Evolutionary conservation across 1,284 basidiomycete genomes (phyloP).

Genomic region (Ustilago hordei): DNA sequence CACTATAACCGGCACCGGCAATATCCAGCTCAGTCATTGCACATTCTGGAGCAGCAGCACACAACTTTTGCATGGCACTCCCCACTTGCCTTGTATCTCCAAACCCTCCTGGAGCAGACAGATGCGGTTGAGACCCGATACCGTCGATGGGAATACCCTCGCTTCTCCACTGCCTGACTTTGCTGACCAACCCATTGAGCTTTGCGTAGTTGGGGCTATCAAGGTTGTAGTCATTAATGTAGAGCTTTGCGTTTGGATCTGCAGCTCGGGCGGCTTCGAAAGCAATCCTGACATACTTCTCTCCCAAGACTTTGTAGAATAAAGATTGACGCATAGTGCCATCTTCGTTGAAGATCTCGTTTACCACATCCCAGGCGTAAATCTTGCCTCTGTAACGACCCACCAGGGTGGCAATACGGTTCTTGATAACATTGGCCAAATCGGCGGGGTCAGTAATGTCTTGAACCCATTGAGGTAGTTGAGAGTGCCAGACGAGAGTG

Average conservation of each 20-base stretch:
- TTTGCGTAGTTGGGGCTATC: conserved; percentile 21
- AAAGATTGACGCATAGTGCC: conserved; percentile 19
- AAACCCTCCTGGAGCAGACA: conserved; percentile 16
- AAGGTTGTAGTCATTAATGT: conserved; percentile 41
- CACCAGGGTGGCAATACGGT: conserved; percentile 23
- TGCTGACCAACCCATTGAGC: conserved; percentile 8
- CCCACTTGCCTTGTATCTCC: conserved; percentile 16
- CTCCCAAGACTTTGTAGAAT: conserved; percentile 35
- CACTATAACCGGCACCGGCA: background rate
- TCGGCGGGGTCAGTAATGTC: conserved; percentile 24
- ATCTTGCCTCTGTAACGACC: conserved; percentile 30
- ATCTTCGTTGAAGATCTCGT: conserved; percentile 37
- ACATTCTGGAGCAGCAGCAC: conserved; percentile 19
- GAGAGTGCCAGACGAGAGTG: conserved; percentile 28
- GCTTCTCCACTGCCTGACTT: conserved; percentile 30
- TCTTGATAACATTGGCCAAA: conserved; percentile 26
- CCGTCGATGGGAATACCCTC: conserved; percentile 33
- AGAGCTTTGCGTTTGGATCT: conserved; percentile 26
- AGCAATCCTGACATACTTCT: conserved; percentile 26
- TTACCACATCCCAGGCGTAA: conserved; percentile 34
- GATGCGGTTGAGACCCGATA: conserved; percentile 31
- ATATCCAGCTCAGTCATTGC: conserved; percentile 37
- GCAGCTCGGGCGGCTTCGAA: conserved; percentile 20
- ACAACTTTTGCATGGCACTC: conserved; percentile 16
- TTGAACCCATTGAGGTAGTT: conserved; percentile 21